A percentile compares a stretch with the other conserved stretches of the same genome.
phyloP scores from a whole-genome alignment of 345 rosid genomes.

The Bruguiera parviflora region DNA sequence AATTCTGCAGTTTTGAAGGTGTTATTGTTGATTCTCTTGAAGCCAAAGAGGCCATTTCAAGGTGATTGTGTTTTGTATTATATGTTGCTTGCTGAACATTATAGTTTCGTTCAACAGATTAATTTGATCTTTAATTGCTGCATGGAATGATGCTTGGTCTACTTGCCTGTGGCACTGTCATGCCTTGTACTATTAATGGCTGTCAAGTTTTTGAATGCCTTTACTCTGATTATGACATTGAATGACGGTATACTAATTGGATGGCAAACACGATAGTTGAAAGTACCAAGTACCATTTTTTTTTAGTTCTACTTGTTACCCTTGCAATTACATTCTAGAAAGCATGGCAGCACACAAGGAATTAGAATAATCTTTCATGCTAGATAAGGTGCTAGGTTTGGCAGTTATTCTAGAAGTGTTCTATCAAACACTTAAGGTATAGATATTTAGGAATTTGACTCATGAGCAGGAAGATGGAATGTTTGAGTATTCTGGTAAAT shows the following conservation, averaged over 20 bases:
- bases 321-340: neutral
- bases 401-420: neutral
- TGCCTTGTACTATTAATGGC: neutral
- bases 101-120: constrained; percentile 15
- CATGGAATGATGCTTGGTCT: neutral
- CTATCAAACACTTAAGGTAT: neutral
- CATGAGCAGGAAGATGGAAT: neutral
- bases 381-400: neutral
- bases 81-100: neutral
- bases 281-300: too few species aligned
- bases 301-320: too few species aligned
- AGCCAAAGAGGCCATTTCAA: constrained; percentile 75
- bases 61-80: constrained; percentile 42
- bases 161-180: constrained; percentile 1
- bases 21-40: constrained; percentile 78
- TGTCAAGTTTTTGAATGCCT: neutral
- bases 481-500: neutral
- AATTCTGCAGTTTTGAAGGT: constrained; percentile 76
- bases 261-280: too few species aligned
- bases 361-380: too few species aligned
- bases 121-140: neutral
- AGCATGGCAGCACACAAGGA: neutral
- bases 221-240: neutral
- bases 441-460: neutral
- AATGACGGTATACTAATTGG: too few species aligned